These are phyloP conservation scores for Trichoderma simmonsii DNA, from an alignment of 2,329 filamentous ascomycete genomes.

Conservation along the genomic window DNA sequence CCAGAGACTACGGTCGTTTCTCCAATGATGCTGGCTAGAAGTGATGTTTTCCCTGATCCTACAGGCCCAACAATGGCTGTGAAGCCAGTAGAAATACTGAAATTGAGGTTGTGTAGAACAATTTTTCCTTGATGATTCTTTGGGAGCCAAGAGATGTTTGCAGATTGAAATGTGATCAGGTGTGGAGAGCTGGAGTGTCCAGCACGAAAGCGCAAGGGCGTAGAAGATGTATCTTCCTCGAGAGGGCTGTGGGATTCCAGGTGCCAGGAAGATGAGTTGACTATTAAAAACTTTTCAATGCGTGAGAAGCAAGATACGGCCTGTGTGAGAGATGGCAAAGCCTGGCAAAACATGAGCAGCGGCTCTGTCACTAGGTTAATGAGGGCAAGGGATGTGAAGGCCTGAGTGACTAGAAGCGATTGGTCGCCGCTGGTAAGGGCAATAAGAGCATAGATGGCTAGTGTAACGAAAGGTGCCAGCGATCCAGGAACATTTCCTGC, in stretches of 20 bases:
- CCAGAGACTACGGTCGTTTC: background rate
- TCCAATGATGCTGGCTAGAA: background rate
- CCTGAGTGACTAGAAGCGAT: background rate
- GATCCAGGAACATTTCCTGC: background rate
- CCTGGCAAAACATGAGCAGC: background rate
- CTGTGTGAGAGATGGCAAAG: background rate
- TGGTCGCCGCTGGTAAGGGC: background rate
- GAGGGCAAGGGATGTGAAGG: background rate
- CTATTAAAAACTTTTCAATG: background rate
- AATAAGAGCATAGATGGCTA: background rate
- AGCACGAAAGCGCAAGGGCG: background rate
- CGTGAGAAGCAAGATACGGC: background rate
- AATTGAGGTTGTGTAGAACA: background rate
- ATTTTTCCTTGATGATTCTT: background rate
- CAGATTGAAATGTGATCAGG: background rate
- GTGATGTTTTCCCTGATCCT: background rate
- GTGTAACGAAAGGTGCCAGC: background rate
- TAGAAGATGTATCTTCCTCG: background rate
- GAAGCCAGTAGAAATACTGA: background rate
- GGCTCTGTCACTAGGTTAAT: background rate
- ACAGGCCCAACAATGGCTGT: background rate
- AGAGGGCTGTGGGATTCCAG: background rate
- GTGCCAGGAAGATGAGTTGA: background rate
- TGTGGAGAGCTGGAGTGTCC: background rate
- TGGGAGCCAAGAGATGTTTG: background rate